Conservation (phyloP, 2,329 filamentous ascomycete species). For the Fusarium sp. region DNA sequence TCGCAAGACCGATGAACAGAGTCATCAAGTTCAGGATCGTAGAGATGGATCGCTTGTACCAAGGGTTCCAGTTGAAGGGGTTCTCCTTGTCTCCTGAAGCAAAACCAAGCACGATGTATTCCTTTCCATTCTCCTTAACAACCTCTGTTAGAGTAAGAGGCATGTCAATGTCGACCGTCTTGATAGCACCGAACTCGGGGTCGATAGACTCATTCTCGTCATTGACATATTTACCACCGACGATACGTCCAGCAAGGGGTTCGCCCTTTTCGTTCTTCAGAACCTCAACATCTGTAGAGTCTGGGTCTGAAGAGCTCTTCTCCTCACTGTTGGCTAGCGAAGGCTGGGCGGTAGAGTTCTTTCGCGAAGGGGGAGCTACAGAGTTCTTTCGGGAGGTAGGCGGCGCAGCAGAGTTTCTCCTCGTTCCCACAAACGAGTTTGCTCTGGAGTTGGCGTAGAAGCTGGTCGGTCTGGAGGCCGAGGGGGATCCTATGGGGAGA, state of each 20-base stretch:
- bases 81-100: conserved; percentile 40
- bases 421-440: conserved; percentile 33
- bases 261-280: conserved; percentile 32
- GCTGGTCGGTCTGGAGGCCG: conserved; percentile 35
- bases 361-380: conserved; percentile 20
- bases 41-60: conserved; percentile 40
- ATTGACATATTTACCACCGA: conserved; percentile 38
- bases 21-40: conserved; percentile 42
- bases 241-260: conserved; percentile 30
- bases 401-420: conserved; percentile 13
- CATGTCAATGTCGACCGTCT: conserved; percentile 37
- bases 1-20: conserved; percentile 38
- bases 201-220: conserved; percentile 27
- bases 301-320: conserved; percentile 28
- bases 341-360: conserved; percentile 11
- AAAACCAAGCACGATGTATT: conserved; percentile 38
- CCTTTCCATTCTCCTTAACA: conserved; percentile 33
- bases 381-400: conserved; percentile 22
- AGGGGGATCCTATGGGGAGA: conserved; percentile 31
- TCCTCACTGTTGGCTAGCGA: conserved; percentile 15
- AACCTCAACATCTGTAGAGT: conserved; percentile 29
- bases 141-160: conserved; percentile 35
- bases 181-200: conserved; percentile 33
- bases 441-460: conserved; percentile 38
- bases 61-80: conserved; percentile 41